Conservation (phyloP, 1,139 yeast genomes). For the Wickerhamomyces sp. region DNA sequence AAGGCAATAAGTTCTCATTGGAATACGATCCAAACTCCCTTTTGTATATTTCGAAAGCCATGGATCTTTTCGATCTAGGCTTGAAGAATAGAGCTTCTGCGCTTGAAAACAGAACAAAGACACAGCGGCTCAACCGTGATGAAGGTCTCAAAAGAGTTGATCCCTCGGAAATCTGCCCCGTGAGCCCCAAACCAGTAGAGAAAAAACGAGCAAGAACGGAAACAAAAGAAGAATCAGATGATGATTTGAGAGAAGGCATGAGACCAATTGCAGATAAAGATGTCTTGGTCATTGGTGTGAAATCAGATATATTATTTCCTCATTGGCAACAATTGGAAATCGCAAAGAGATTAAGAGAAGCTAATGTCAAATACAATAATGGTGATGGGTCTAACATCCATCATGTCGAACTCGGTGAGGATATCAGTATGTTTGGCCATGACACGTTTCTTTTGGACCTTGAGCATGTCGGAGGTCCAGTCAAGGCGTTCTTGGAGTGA, state of each 20-base stretch:
- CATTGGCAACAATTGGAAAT: conserved; percentile 93
- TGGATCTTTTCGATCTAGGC: conserved; percentile 92
- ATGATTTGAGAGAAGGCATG: conserved; percentile 66
- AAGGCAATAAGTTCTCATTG: conserved; percentile 87
- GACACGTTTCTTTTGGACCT: conserved; percentile 58
- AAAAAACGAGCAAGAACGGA: conserved; percentile 19
- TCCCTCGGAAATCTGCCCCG: conserved; percentile 16
- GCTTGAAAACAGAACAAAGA: conserved; percentile 31
- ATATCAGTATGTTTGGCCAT: conserved; percentile 77
- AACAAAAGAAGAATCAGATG: conserved; percentile 48
- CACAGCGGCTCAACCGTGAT: conserved; percentile 26
- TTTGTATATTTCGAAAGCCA: conserved; percentile 82
- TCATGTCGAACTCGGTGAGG: conserved; percentile 68
- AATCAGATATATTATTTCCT: conserved; percentile 86
- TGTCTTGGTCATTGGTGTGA: conserved; percentile 81
- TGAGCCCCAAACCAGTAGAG: conserved; percentile 18
- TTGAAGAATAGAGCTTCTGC: conserved; percentile 41
- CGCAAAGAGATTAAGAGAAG: conserved; percentile 50
- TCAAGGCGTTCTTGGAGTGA: background rate
- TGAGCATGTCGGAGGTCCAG: conserved; percentile 34
- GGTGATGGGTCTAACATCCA: conserved; percentile 35
- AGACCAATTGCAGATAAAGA: conserved; percentile 56
- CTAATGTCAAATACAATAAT: conserved; percentile 25
- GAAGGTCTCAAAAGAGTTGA: conserved; percentile 14
- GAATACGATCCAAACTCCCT: conserved; percentile 91